A percentile compares a stretch with the other conserved stretches of the same genome.
Conservation (phyloP, 2,329 filamentous ascomycete species). For the Paracoccidioides lutzii region DNA sequence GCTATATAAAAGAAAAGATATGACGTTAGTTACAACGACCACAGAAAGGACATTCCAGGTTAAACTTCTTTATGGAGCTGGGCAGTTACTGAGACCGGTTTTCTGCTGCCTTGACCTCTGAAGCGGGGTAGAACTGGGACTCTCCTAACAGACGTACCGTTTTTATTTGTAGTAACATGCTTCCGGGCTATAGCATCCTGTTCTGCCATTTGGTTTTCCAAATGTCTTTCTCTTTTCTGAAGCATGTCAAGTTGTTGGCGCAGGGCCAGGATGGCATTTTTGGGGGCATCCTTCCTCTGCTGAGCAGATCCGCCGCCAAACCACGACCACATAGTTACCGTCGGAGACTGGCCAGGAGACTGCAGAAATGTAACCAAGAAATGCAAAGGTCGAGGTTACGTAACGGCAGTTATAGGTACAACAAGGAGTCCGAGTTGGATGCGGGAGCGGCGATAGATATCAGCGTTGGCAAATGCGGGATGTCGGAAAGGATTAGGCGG, state of each 20-base stretch:
- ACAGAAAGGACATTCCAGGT: neutral
- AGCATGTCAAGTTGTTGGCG: constrained; percentile 91
- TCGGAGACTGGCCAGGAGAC: neutral
- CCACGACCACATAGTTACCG: constrained; percentile 60
- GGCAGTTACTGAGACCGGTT: neutral
- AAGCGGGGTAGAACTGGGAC: neutral
- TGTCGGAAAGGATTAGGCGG: neutral
- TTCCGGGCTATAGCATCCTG: constrained; percentile 82
- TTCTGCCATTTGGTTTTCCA: constrained; percentile 85
- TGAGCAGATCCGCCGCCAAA: constrained; percentile 73
- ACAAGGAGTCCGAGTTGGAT: neutral
- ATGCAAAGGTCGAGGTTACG: neutral
- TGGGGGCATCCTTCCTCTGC: constrained; percentile 84
- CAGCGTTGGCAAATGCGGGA: neutral
- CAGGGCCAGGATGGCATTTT: constrained; percentile 86
- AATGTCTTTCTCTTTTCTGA: constrained; percentile 85
- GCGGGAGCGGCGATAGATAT: neutral
- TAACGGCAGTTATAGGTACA: constrained; percentile 4
- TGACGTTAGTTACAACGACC: neutral
- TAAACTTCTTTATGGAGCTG: neutral
- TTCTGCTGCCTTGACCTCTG: neutral
- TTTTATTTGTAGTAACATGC: constrained; percentile 80
- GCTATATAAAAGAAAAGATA: constrained; percentile 39
- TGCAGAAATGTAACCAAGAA: constrained; percentile 1
- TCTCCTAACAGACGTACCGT: constrained; percentile 46